Base-by-base conservation (phyloP, 148 eudicot species). In the Rhododendron simsii region DNA sequence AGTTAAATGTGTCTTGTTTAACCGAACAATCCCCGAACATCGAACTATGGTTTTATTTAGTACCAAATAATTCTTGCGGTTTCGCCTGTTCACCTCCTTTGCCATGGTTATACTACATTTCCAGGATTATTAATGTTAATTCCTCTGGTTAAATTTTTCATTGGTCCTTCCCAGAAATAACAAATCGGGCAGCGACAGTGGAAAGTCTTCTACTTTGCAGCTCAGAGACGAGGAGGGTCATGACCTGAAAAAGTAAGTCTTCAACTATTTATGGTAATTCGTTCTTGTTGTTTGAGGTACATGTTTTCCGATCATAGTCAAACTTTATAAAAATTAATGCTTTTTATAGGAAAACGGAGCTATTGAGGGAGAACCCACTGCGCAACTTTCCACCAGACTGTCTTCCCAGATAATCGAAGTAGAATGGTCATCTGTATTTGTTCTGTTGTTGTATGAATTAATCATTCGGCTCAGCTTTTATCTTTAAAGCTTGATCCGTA, bases 321-420 rank as follows among this genome's bases (percentile, higher is more conserved):
- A 4, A 33, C 45, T 81, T 28, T 37, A 41, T 55, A 41, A 69
- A 48, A 73, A 15, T 11, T 13, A 81, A 20, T 51, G 73, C 28
- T 85, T 50, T 80, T 39, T 87, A 87, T 94, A 96, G 99, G 89
- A 98, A 96, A 89, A 91, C 97, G 0, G 98, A 96, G 89, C 86
- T 92, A 77, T 86, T 96, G 86, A 96, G 95, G 88, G 95, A 93
- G 89, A 92, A 95, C 79, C 99, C 99, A 13, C 78, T 95, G 80
- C 95, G 96, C 81, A 89, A 96, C 86, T 96, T 96, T 86, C 97
- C 98, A 83, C 83, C 90, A 30, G 89, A 88, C 82, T 92, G 91
- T 84, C 90, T 96, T 73, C 98, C 98, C 26, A 90, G 98, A 92
- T 93, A 90, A 90, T 44, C 37, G 30, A 47, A 44, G 35, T 39